Conservation (phyloP, 768 basidiomycete species). For the Naganishia antarctica region DNA sequence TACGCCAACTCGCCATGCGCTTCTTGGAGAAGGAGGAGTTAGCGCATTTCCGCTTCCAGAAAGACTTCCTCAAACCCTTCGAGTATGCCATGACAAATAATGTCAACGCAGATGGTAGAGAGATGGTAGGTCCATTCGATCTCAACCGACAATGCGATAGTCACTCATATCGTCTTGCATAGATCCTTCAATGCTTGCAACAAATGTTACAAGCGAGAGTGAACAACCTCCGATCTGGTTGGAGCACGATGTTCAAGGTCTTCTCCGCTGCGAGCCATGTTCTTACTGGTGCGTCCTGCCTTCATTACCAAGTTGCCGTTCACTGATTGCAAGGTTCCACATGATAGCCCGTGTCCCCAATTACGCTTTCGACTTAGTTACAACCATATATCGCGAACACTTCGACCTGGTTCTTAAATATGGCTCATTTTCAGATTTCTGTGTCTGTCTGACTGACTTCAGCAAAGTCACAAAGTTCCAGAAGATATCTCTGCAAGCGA, state of each 20-base stretch:
- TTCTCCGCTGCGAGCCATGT: slow-evolving; percentile 95
- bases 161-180: slow-evolving; percentile 11
- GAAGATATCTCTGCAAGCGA: slow-evolving; percentile 91
- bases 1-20: slow-evolving; percentile 94
- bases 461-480: slow-evolving; percentile 99
- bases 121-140: slow-evolving; percentile 63
- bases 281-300: slow-evolving; percentile 61
- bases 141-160: neutral
- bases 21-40: slow-evolving; percentile 98
- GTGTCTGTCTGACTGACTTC: slow-evolving; percentile 96
- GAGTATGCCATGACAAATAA: slow-evolving; percentile 98
- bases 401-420: slow-evolving; percentile 85
- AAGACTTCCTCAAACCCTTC: slow-evolving; percentile 96
- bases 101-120: slow-evolving; percentile 87
- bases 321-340: slow-evolving; percentile 15
- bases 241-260: slow-evolving; percentile 98
- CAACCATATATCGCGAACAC: slow-evolving; percentile 80
- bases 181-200: slow-evolving; percentile 95
- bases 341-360: slow-evolving; percentile 74
- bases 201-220: slow-evolving; percentile 97
- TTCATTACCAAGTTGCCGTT: neutral
- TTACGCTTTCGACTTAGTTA: slow-evolving; percentile 94
- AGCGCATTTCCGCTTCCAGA: slow-evolving; percentile 97
- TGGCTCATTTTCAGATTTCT: slow-evolving; percentile 91
- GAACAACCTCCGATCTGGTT: slow-evolving; percentile 92